Base-by-base conservation (phyloP, 2,329 filamentous ascomycete species). In the Thelonectria discophora region DNA sequence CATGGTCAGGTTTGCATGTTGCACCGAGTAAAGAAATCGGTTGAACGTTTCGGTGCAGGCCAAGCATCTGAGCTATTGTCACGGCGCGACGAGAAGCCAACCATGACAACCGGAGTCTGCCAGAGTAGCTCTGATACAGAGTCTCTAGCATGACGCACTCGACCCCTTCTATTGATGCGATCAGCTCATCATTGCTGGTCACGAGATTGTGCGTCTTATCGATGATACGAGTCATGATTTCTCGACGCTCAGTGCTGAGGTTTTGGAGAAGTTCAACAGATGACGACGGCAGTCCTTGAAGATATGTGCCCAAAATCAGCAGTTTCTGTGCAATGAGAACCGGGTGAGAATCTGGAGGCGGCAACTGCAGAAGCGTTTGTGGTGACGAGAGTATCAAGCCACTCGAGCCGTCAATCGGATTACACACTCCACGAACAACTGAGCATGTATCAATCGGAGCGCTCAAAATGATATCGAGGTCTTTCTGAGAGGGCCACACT, bases 141-240 rank as follows among this genome's bases (percentile, higher is more conserved):
- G 75, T 76, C 62, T 84, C 79, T 0, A 85, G 73, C 64, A 84
- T 75, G n/a, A 86, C 64, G 53, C 80, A 83, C 60, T 85, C 81
- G 6, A 86, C 68, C 0, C 82, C 81, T 54, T 85, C 82, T 1
- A 84, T 40, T 0, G 78, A 80, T 21, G 71, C 73, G 0, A 81
- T 66, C 0, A 86, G 68, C 2, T 80, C 78, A 52, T 85, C 80
- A 24, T 84, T 79, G 13, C 74, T 75, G 0, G 80, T 82, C 1
- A 87, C 78, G 8, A 76, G 64, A 5, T 67, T 71, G 12, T 68
- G 73, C 1, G 73, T 74, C 0, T 69, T 69, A 13, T 75, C 71
- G 2, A 77, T 69, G 0, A 73, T 45, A 0, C 68, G 68, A 5
- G 64, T 50, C 70, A 73, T 70, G 6, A 76, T 69, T 0, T 20